A percentile compares a stretch with the other conserved stretches of the same genome.
Evolutionary conservation across 2,329 filamentous ascomycete genomes (phyloP).

Genomic region (Neocatenulostroma microsporum): DNA sequence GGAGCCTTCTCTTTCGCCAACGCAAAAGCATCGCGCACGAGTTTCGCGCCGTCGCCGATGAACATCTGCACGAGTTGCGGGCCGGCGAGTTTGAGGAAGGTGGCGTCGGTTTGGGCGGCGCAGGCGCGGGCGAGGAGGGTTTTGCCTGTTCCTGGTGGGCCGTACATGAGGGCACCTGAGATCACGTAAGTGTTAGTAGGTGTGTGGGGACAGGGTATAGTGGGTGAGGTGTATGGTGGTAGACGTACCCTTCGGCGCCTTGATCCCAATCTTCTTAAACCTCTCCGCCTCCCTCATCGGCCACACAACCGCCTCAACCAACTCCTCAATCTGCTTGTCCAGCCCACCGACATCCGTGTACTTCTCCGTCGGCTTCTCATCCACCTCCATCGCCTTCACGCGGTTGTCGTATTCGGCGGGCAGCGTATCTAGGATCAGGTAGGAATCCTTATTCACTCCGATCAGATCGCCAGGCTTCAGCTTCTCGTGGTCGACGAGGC

Average conservation of each 20-base stretch:
- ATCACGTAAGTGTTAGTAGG: too few species aligned
- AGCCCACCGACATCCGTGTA: slow-evolving; percentile 96
- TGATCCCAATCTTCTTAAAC: slow-evolving; percentile 99
- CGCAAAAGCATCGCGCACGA: slow-evolving; percentile 95
- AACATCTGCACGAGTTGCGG: slow-evolving; percentile 99
- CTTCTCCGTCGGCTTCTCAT: slow-evolving; percentile 98
- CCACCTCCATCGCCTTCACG: slow-evolving; percentile 99
- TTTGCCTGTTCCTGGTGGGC: slow-evolving; percentile 82
- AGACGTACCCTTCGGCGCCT: slow-evolving; percentile 84
- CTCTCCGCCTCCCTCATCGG: slow-evolving; percentile 99
- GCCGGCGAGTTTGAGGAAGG: slow-evolving; percentile 95
- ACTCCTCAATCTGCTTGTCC: slow-evolving; percentile 98
- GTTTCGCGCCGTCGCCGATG: slow-evolving; percentile 95
- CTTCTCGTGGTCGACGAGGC: slow-evolving; percentile 88
- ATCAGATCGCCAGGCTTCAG: slow-evolving; percentile 95
- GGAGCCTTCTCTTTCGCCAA: slow-evolving; percentile 98
- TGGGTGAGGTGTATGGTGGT: too few species aligned
- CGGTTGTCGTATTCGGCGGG: slow-evolving; percentile 97
- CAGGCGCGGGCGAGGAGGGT: slow-evolving; percentile 90
- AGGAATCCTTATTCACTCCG: slow-evolving; percentile 98
- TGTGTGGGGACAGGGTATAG: too few species aligned
- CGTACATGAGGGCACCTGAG: slow-evolving; percentile 93
- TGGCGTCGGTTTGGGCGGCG: slow-evolving; percentile 94
- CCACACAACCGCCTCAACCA: slow-evolving; percentile 98
- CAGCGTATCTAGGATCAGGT: slow-evolving; percentile 90